Evolutionary conservation across 768 basidiomycete genomes (phyloP), one percentile per base, ranked within the genome.

Genomic region (Termitomyces titanicus): DNA sequence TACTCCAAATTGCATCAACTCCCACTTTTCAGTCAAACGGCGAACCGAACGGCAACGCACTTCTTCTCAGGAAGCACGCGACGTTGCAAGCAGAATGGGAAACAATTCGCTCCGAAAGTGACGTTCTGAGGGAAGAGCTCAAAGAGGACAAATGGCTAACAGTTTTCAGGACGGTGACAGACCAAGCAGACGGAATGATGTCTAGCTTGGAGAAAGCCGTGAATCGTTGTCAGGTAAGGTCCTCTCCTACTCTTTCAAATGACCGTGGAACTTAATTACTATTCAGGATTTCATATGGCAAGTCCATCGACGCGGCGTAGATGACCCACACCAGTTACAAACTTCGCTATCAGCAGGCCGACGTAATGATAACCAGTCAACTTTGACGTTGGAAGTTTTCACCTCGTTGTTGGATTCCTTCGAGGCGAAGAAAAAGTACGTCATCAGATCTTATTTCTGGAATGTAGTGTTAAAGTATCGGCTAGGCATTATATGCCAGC

Each of bases 161-260:
- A 11, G 92, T 98, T 20, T 98, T 98, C 72, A 82, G 94, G 61
- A 95, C 92, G 5, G 91, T 94, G 54, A 86, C 92, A 40, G 89
- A 94, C 64, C 95, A 98, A 69, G 95, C 96, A 40, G 92, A 94
- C 67, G 93, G 92, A 24, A 97, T 98, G 96, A 96, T 98, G 93
- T 84, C 84, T 27, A 92, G 91, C 64, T 73, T 99, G 61, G 92
- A 98, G 74, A 98, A 96, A 70, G 93, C 91, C 9, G 85, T 96
- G 42, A 86, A 85, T 64, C 84, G 90, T 60, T 95, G 93, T 75
- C 89, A 92, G 76, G 93, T 92, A 63, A 59, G 85, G 67, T 8
- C 50, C 27, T 46, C 34, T 37, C 47, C 47, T 34, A 8, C 42
- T 24, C n/a, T n/a, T 33, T 11, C 27, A 15, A 51, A 33, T 25